Conservation (phyloP, 768 basidiomycete genomes). For the Mrakia hoshinonis region DNA sequence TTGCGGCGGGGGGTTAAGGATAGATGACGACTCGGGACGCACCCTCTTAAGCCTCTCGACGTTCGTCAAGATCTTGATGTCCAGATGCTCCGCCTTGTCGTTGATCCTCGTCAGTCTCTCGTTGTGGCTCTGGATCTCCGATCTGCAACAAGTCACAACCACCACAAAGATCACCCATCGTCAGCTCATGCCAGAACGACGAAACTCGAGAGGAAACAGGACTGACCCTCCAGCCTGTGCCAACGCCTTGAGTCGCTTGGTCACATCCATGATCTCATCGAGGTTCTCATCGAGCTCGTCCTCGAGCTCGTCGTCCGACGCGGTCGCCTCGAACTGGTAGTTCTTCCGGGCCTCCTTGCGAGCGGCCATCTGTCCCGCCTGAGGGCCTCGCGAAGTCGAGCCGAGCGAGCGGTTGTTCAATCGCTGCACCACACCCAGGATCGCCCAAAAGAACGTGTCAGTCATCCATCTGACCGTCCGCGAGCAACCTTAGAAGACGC, state of each 20-base stretch:
- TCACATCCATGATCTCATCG: constrained; percentile 69
- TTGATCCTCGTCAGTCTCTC: constrained; percentile 63
- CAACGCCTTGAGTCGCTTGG: constrained; percentile 43
- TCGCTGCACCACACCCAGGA: no score
- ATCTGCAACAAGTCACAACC: constrained; percentile 54
- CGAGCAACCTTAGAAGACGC: no score
- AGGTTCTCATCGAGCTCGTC: constrained; percentile 89
- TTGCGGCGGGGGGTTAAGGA: no score
- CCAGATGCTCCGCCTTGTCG: constrained; percentile 66
- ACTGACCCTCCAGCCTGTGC: constrained; percentile 34
- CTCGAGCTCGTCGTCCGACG: constrained; percentile 86
- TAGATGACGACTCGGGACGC: no score
- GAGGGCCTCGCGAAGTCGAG: constrained; percentile 45
- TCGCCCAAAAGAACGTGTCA: no score
- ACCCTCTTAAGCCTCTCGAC: constrained; percentile 59
- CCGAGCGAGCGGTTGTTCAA: constrained; percentile 34
- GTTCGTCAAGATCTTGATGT: constrained; percentile 66
- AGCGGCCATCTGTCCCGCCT: constrained; percentile 49
- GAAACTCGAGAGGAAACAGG: neutral
- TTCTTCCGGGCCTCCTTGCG: constrained; percentile 66
- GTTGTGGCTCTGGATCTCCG: constrained; percentile 85
- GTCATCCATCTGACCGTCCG: no score
- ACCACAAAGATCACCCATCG: no score
- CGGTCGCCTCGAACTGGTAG: constrained; percentile 84
- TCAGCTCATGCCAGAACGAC: neutral